Evolutionary conservation across 2,329 filamentous ascomycete genomes (phyloP), one percentile per base, ranked within the genome.

Genomic region (Scleromitrula shiraiana): DNA sequence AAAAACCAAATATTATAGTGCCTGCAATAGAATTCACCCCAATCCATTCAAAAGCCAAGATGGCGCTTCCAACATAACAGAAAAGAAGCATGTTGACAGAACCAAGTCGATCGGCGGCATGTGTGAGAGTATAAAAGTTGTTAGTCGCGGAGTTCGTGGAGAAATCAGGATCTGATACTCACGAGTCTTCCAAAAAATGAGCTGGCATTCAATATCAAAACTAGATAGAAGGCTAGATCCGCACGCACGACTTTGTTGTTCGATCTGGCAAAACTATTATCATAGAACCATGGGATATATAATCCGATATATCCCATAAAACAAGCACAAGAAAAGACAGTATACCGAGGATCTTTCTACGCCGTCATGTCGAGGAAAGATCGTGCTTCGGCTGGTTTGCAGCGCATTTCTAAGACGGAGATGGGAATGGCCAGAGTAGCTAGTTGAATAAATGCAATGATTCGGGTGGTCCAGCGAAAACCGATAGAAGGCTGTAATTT

Each of bases 51-150:
- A 41, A 44, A 19, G 42, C 15, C n/a, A 48, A n/a, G 14, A 54
- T 33, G 5, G 26, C 41, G 10, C 47, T 49, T 6, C 33, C 26
- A 3, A 32, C 27, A 15, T 36, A 38, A 1, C 56, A 60, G 0
- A 59, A 64, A 1, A 62, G 38, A 0, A 67, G 61, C 7, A 71
- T 64, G 57, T 77, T 77, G 61, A 70, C 74, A 4, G 67, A 65
- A 2, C 75, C 76, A 10, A 72, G 51, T 53, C 68, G 70, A 56
- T 79, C 75, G 4, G 69, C 74, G 4, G 77, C 52, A 22, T 68
- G 67, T 6, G 73, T 72, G 1, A 74, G 72, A 2, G 77, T 59
- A n/a, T 47, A 20, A 2, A 17, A n/a, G n/a, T n/a, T n/a, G n/a
- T 4, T 19, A 3, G 24, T 43, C 14, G 33, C 8, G 9, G 4